These are phyloP conservation scores for Clavulina sp. DNA, from an alignment of 768 basidiomycete species.

Conservation along the genomic window DNA sequence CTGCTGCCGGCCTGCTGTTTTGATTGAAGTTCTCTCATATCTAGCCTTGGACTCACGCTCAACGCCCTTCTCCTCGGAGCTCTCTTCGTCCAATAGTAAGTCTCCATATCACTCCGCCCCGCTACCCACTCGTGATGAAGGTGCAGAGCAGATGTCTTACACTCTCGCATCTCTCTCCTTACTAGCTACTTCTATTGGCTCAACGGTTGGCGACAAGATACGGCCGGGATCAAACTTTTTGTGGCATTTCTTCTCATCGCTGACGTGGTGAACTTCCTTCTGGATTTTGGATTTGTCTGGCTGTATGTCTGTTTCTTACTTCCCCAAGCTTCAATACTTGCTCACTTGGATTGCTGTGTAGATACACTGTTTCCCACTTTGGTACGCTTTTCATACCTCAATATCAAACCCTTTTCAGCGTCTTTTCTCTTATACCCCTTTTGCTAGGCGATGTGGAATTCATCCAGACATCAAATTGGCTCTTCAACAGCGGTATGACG, in stretches of 20 bases:
- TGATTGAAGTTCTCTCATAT: too few species aligned
- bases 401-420: not conserved
- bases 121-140: too few species aligned
- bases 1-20: not conserved
- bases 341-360: not conserved
- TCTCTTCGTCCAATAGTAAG: not conserved
- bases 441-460: not conserved
- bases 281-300: not conserved
- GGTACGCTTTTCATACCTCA: not conserved
- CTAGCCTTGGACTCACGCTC: not conserved
- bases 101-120: not conserved
- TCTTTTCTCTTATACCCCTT: not conserved
- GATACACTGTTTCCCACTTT: not conserved
- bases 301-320: not conserved
- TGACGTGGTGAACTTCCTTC: not conserved
- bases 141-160: not conserved
- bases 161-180: not conserved
- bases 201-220: not conserved
- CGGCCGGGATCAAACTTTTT: not conserved
- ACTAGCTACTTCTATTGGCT: not conserved
- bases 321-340: not conserved
- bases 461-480: not conserved
- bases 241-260: not conserved
- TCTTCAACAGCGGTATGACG: conserved; percentile 1
- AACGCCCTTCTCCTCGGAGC: not conserved